Percentiles rank a stretch among this genome's conserved stretches.
These are phyloP conservation scores for Plantago elongata DNA, from an alignment of 257 asterid species.

Conservation along the genomic window DNA sequence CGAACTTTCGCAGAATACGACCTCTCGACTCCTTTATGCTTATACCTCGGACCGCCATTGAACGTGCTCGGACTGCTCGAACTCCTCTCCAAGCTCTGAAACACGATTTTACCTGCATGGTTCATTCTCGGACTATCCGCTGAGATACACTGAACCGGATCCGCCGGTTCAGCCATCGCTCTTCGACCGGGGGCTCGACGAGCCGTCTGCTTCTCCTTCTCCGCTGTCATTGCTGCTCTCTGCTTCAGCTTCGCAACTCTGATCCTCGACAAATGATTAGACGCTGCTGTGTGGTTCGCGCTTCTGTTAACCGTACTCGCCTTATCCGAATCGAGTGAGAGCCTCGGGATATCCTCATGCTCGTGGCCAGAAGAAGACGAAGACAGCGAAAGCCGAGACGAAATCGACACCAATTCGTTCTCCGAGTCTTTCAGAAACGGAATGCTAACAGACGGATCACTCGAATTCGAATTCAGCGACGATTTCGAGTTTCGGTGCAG, in stretches of 20 bases:
- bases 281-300: conserved; percentile 19
- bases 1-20: conserved; percentile 90
- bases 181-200: conserved; percentile 24
- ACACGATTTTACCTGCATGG: conserved; percentile 82
- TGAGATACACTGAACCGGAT: conserved; percentile 43
- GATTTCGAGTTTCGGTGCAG: conserved; percentile 63
- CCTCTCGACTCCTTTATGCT: conserved; percentile 85
- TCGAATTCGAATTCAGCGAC: conserved; percentile 21
- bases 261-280: conserved; percentile 37
- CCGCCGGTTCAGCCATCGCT: conserved; percentile 41
- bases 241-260: conserved; percentile 36
- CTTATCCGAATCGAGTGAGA: conserved; percentile 61
- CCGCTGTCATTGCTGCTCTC: conserved; percentile 43
- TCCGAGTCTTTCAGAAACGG: conserved; percentile 64
- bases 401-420: conserved; percentile 43
- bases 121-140: conserved; percentile 96
- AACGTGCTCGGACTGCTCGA: conserved; percentile 91
- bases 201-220: conserved; percentile 31
- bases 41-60: conserved; percentile 64
- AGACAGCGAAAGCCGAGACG: conserved; percentile 64
- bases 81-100: conserved; percentile 86
- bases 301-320: conserved; percentile 26
- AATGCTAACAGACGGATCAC: conserved; percentile 43
- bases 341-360: conserved; percentile 65
- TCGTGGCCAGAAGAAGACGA: conserved; percentile 74